phyloP scores from a whole-genome alignment of 306 rosid species.

The Sicyos edulis region DNA sequence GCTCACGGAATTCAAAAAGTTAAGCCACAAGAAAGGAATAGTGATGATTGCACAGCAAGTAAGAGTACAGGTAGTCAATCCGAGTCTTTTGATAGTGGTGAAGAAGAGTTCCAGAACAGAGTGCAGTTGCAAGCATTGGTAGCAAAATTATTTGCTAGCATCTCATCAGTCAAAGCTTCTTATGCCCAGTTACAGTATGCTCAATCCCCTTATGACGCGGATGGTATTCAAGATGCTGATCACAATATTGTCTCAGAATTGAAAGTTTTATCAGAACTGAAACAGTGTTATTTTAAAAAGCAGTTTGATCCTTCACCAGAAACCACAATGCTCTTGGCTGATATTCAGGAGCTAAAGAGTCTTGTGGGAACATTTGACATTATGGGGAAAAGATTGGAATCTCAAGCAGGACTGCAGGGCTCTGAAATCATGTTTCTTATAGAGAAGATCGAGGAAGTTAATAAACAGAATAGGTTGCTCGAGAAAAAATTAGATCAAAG shows the following conservation, averaged over 20 bases:
- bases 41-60: constrained; percentile 22
- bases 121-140: constrained; percentile 50
- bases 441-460: constrained; percentile 63
- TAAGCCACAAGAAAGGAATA: constrained; percentile 10
- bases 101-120: constrained; percentile 60
- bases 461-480: constrained; percentile 41
- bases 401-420: constrained; percentile 63
- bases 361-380: constrained; percentile 54
- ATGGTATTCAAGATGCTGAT: constrained; percentile 75
- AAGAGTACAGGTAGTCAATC: constrained; percentile 31
- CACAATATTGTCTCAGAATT: constrained; percentile 45
- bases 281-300: constrained; percentile 64
- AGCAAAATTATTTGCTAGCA: constrained; percentile 63
- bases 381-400: constrained; percentile 66
- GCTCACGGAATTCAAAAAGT: constrained; percentile 39
- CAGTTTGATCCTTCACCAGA: constrained; percentile 69
- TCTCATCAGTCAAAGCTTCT: constrained; percentile 69
- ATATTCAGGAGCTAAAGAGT: constrained; percentile 71
- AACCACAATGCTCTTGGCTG: constrained; percentile 48
- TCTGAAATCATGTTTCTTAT: constrained; percentile 62
- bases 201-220: constrained; percentile 72
- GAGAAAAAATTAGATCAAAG: constrained; percentile 66
- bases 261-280: constrained; percentile 71
- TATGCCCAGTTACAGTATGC: constrained; percentile 68
- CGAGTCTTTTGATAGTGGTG: constrained; percentile 31